phyloP scores from a whole-genome alignment of 108 stramenopile genomes.

The Nitzschia putrida region DNA sequence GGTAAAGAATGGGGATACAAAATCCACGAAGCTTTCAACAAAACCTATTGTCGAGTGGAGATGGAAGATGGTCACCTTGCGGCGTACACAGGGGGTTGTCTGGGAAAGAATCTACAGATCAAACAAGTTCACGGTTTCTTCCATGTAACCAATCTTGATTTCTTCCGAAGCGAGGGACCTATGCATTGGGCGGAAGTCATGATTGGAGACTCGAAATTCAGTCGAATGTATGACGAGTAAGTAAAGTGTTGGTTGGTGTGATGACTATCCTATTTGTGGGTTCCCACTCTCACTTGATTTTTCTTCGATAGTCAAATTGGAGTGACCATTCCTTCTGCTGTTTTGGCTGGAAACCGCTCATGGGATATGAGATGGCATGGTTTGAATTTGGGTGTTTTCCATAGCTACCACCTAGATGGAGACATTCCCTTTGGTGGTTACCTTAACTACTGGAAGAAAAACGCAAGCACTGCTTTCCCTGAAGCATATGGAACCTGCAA shows the following conservation, averaged over 20 bases:
- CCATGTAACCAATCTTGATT: constrained; percentile 58
- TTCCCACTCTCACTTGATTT: not conserved
- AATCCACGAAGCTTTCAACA: constrained; percentile 5
- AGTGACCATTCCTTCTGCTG: constrained; percentile 45
- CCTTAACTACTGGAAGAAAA: constrained; percentile 15
- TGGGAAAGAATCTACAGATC: constrained; percentile 9
- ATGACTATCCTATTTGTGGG: not conserved
- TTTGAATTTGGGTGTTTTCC: constrained; percentile 31
- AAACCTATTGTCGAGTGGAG: constrained; percentile 12
- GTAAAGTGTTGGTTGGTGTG: not conserved
- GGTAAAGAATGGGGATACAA: constrained; percentile 5
- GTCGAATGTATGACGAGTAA: constrained; percentile 45
- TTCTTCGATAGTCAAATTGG: constrained; percentile 31
- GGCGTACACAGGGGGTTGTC: constrained; percentile 2
- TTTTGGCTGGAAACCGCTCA: constrained; percentile 28
- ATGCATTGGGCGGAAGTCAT: constrained; percentile 22
- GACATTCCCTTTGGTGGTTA: constrained; percentile 14
- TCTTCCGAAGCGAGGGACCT: constrained; percentile 38
- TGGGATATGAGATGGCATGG: constrained; percentile 30
- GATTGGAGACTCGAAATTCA: constrained; percentile 35
- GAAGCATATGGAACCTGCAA: constrained; percentile 27
- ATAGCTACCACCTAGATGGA: constrained; percentile 38
- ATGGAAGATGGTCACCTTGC: constrained; percentile 25
- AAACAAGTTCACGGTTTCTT: constrained; percentile 52
- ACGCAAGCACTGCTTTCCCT: constrained; percentile 21